Base-by-base conservation (phyloP, 805 yeast genomes). In the Saccharomycopsis fodiens region DNA sequence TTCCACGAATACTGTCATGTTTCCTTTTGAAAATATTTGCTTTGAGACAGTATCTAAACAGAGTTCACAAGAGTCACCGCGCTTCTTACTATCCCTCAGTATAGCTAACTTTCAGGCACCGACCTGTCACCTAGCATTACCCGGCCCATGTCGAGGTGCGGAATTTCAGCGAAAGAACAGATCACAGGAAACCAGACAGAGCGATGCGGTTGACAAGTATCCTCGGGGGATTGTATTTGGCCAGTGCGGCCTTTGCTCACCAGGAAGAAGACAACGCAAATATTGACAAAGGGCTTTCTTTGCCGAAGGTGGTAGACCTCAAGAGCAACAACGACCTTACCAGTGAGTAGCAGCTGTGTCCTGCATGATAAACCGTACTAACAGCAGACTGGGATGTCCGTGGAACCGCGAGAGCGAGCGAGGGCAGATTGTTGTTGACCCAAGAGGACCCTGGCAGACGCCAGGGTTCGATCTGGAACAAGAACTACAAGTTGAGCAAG, bases 341-440 rank as follows among this genome's bases (percentile, higher is more conserved):
- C 15, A 39, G 41, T 38, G 25, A 20, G 41, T 38, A 13, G n/a
- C 23, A 13, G n/a, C n/a, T 15, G 5, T 10, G 5, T 8, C 13
- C 21, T 38, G 12, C n/a, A 4, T 15, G 23, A 25, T 7, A 34
- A 7, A 8, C 37, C n/a, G 16, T 36, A 19, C 23, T 36, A 19
- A 22, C 51, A 12, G 43, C 47, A 48, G 61, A 57, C 42, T 78
- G 80, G 76, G 56, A 56, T 4, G 52, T 63, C 7, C 50, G 50
- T 22, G 78, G 68, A 2, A 58, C 60, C 34, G 62, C 74, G 4
- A 51, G 49, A 4, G 62, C 76, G 32, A 66, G 67, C 30, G 74
- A 72, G 42, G 85, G 85, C 3, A 65, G 86, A 41, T 54, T 78
- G 13, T 55, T 78, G 6, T 51, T 76, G 44, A 76, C 82, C 1